A percentile compares a stretch with the other conserved stretches of the same genome.
These are phyloP conservation scores for Trichoderma lentiforme DNA, from an alignment of 2,329 filamentous ascomycete species.

Conservation along the genomic window DNA sequence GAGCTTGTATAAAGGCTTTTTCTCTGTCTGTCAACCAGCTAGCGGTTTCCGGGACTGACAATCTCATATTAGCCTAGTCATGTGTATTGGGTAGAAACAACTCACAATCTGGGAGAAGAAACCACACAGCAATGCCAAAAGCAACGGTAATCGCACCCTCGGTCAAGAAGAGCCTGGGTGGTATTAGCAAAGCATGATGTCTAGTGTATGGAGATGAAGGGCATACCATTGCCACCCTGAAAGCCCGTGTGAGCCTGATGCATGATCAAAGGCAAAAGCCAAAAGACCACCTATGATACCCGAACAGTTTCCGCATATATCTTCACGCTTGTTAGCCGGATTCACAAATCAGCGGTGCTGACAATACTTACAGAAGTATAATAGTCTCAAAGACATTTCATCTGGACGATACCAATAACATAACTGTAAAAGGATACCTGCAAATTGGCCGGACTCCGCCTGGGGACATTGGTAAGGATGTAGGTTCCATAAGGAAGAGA, in stretches of 20 bases:
- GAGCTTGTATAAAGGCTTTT: not conserved
- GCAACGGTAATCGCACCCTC: not conserved
- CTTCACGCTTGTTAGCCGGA: not conserved
- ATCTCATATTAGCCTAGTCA: not conserved
- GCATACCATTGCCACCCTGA: not conserved
- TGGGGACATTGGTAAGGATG: not conserved
- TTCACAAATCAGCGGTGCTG: not conserved
- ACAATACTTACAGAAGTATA: not conserved
- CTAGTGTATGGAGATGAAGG: not conserved
- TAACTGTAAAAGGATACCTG: not conserved
- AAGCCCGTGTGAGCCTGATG: not conserved
- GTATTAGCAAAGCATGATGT: not conserved
- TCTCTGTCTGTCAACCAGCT: not conserved
- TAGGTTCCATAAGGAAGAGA: not conserved
- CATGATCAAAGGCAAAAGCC: not conserved
- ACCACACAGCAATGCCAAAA: not conserved
- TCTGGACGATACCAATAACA: not conserved
- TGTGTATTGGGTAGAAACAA: not conserved
- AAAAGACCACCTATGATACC: not conserved
- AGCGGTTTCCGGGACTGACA: not conserved
- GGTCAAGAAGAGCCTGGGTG: not conserved
- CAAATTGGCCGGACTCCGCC: not conserved
- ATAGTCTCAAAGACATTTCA: not conserved
- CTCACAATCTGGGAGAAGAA: not conserved
- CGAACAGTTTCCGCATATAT: not conserved